Conservation (phyloP, 2,329 filamentous ascomycete species). For the Camillea tinctor region DNA sequence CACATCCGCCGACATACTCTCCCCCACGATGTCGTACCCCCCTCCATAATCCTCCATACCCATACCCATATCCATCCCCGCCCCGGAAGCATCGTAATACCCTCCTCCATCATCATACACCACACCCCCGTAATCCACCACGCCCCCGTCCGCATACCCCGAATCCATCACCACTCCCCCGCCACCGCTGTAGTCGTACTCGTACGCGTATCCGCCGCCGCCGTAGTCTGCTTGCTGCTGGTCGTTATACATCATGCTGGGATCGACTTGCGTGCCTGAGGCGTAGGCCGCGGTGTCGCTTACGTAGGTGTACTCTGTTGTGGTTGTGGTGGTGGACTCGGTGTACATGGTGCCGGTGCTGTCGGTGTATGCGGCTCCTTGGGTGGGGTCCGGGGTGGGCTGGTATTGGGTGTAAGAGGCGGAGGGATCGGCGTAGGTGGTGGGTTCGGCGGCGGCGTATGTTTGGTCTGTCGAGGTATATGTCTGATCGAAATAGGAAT, state of each 20-base stretch:
- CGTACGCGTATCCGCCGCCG: background rate
- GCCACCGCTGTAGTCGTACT: background rate
- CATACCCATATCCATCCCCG: background rate
- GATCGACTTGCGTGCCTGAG: background rate
- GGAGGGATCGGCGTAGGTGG: background rate
- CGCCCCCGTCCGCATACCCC: background rate
- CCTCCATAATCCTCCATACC: background rate
- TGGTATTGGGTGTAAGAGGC: background rate
- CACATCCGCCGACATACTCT: background rate
- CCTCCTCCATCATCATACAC: no score
- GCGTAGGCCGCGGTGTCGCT: background rate
- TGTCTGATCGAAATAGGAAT: background rate
- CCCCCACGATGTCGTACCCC: background rate
- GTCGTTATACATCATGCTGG: background rate
- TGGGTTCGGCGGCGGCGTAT: background rate
- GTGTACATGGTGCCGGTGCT: background rate
- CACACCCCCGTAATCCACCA: background rate
- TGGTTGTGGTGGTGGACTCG: background rate
- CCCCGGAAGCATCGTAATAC: background rate
- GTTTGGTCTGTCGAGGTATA: no score
- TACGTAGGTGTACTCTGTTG: background rate
- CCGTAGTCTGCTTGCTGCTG: background rate
- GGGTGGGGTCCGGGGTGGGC: no score
- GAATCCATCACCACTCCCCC: background rate
- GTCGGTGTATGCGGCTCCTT: background rate